Conservation (phyloP, 176 grass and related monocot species). For the Bromus sterilis region DNA sequence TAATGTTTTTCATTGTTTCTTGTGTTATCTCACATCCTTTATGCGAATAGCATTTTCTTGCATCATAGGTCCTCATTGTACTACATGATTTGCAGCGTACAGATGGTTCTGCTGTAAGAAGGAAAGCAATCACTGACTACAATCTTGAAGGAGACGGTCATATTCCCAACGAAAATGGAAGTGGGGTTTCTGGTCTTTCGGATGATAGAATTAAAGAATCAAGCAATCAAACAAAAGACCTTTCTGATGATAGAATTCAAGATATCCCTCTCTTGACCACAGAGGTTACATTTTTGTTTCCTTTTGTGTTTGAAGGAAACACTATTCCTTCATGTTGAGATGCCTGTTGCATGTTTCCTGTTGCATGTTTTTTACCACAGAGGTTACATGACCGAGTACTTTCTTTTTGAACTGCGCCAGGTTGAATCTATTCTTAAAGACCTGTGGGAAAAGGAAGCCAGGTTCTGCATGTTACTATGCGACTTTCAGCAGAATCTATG, state of each 20-base stretch:
- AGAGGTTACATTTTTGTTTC: constrained; percentile 42
- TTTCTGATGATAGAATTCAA: constrained; percentile 48
- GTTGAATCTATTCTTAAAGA: constrained; percentile 68
- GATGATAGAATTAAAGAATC: constrained; percentile 38
- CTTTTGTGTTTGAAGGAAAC: constrained; percentile 4
- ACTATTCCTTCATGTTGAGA: neutral
- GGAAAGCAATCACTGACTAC: constrained; percentile 40
- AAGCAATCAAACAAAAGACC: constrained; percentile 10
- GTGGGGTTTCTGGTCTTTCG: constrained; percentile 31
- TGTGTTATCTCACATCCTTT: neutral
- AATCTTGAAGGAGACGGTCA: constrained; percentile 34
- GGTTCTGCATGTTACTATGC: constrained; percentile 62
- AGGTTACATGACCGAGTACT: neutral
- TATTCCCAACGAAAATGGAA: constrained; percentile 26
- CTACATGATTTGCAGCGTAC: constrained; percentile 43
- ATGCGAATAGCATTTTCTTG: neutral
- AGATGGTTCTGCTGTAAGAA: constrained; percentile 33
- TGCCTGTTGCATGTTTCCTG: neutral
- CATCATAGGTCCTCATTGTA: neutral
- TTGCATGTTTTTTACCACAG: too few relatives aligned
- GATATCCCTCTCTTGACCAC: constrained; percentile 59
- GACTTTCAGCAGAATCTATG: constrained; percentile 69
- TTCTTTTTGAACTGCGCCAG: constrained; percentile 35
- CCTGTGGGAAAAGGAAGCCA: constrained; percentile 77
- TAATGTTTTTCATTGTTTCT: too few relatives aligned